Base-by-base conservation (phyloP, 805 yeast genomes). In the Teunomyces gatunensis region DNA sequence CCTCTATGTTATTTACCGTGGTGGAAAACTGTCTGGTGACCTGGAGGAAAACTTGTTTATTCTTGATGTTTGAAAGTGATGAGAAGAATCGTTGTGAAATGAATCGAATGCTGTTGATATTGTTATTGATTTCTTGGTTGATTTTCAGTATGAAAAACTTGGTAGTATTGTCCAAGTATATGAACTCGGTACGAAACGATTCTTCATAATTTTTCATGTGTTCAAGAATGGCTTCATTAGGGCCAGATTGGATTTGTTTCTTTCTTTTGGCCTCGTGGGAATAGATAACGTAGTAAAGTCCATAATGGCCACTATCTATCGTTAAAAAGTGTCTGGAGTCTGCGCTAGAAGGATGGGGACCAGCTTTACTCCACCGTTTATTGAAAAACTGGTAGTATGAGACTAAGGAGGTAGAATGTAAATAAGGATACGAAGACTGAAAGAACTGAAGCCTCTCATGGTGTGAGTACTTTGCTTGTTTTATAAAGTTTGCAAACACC, bases 251-350 rank as follows among this genome's bases (percentile, higher is more conserved):
- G 23, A 42, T 36, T 3, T 39, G 49, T 44, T 37, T 48, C 36
- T 41, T 56, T 53, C 44, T 52, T 42, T 52, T 64, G 33, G 55
- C 63, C 46, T 73, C 77, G 36, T 64, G 67, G 50, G 65, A 67
- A 55, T 65, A 69, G 42, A 73, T 64, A 5, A 74, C 61, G 47
- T 63, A 73, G 51, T 73, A 73, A 17, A 73, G 55, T 1, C 77
- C 78, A 51, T 71, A 73, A 47, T 73, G 78, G n/a, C 78, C 78
- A 18, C 54, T 49, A 44, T 60, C 64, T 13, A 71, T 67, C 12
- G 62, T 54, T 44, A 70, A 57, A 42, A 53, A 54, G 18, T 54
- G 50, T n/a, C 48, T 50, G 21, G 42, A 10, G 27, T 44, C 41
- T 20, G 46, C 30, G 32, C 34, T 55, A 3, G 65, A 59, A 6